These are phyloP conservation scores for Hydrangea macrophylla DNA, from an alignment of 148 eudicot species.

Conservation along the genomic window DNA sequence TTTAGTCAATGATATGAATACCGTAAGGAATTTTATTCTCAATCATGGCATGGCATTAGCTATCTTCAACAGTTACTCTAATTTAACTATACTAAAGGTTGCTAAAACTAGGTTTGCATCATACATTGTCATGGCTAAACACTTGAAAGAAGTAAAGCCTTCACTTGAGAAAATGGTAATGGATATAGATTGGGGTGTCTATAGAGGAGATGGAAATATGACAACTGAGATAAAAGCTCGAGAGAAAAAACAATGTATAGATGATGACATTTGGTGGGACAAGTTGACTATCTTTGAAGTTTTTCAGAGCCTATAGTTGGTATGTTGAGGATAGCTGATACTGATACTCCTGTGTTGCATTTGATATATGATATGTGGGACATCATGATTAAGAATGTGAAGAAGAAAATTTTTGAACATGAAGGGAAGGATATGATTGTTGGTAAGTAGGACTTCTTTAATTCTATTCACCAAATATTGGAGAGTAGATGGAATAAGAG, in stretches of 20 bases:
- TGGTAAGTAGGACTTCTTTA: too few species aligned
- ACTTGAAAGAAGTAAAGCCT: background rate
- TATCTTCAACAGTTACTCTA: background rate
- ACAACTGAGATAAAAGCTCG: background rate
- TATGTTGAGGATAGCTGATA: background rate
- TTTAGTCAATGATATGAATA: background rate
- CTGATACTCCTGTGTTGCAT: too few species aligned
- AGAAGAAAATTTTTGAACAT: too few species aligned
- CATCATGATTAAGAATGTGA: too few species aligned
- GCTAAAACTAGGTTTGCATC: background rate
- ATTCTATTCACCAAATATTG: background rate
- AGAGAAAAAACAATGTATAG: background rate
- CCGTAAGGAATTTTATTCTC: background rate
- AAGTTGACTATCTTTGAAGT: background rate
- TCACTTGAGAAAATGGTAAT: conserved; percentile 6
- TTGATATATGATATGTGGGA: too few species aligned
- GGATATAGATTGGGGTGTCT: background rate
- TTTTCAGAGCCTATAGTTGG: background rate
- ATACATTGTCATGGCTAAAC: background rate
- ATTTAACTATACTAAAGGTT: background rate
- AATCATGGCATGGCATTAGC: background rate
- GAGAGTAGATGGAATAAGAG: background rate
- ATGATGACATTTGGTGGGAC: background rate
- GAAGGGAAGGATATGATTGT: too few species aligned
- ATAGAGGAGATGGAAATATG: background rate